Evolutionary conservation across 73 alveolate species (phyloP).

Genomic region (Paramecium caudatum): DNA sequence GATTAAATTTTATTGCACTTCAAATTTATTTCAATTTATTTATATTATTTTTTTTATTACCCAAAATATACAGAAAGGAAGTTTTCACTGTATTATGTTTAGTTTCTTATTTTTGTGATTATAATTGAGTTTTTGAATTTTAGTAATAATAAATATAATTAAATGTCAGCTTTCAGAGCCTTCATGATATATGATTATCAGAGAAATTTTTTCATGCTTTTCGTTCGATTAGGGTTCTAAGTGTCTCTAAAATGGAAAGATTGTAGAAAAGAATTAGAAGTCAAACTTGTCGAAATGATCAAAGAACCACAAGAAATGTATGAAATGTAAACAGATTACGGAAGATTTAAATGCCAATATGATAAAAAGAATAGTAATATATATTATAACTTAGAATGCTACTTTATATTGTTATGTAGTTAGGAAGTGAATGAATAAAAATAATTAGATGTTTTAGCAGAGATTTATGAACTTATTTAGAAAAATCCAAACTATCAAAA

Average conservation of each 20-base stretch:
- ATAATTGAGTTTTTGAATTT: too few relatives aligned
- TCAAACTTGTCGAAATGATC: background rate
- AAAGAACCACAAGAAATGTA: conserved; percentile 33
- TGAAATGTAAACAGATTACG: background rate
- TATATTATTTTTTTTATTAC: background rate
- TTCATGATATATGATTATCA: conserved; percentile 43
- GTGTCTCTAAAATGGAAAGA: conserved; percentile 6
- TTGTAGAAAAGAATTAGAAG: conserved; percentile 21
- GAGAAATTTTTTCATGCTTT: conserved; percentile 30
- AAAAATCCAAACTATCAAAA: conserved; percentile 20
- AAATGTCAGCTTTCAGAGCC: conserved; percentile 37
- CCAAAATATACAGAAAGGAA: too few relatives aligned
- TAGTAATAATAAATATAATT: too few relatives aligned
- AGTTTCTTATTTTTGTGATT: too few relatives aligned
- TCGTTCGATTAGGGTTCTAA: conserved; percentile 51
- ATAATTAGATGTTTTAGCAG: background rate
- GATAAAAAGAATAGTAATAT: conserved; percentile 43
- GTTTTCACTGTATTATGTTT: too few relatives aligned
- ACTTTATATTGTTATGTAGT: conserved; percentile 31
- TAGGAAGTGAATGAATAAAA: background rate
- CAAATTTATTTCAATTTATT: conserved; percentile 43
- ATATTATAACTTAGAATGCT: conserved; percentile 28
- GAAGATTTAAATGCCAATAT: conserved; percentile 24
- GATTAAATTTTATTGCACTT: conserved; percentile 66
- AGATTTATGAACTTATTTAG: background rate